Evolutionary conservation across 2,329 filamentous ascomycete species (phyloP), one percentile per base, ranked within the genome.

Genomic region (Stachybotrys echinatus): DNA sequence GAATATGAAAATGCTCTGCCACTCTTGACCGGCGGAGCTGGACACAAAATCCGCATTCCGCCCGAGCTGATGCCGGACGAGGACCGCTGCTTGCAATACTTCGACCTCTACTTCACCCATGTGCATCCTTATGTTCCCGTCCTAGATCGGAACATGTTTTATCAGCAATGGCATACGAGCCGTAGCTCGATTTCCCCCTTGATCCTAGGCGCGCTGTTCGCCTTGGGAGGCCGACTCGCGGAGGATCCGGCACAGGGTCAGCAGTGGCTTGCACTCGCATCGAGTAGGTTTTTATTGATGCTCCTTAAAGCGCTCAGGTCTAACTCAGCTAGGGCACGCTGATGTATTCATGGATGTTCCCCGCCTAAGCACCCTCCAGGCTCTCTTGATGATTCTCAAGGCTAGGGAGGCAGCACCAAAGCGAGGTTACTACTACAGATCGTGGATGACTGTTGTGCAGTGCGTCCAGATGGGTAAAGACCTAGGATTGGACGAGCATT

Each of bases 121-220:
- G 88, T 96, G 27, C 94, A 97, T 61, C 92, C 92, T 0, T 97
- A 96, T 59, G 85, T 95, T 2, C 92, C 92, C 0, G 90, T 97
- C 3, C 73, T 97, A 48, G 92, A 94, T 70, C 88, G 89, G 61
- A 74, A 80, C 2, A 76, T 86, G 38, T 88, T 97, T 60, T 95
- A 94, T 61, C 85, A 90, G 42, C 91, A 96, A 70, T 97, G 92
- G 92, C 84, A 88, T 50, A 84, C 82, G 17, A 86, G 91, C 53
- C 81, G 89, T 51, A 81, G 87, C n/a, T 82, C 87, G 0, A 91
- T 97, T 23, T 96, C 94, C 0, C 92, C 92, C 1, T 74, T 97
- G 27, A 79, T 97, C 50, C 74, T 97, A 1, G 92, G 96, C 67
- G 89, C 89, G 6, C 84, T 97, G 18, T 95, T 97, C 66, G 90